Percentiles rank a stretch among this genome's conserved stretches.
phyloP scores from a whole-genome alignment of 345 rosid species.

The Trapa incisa region DNA sequence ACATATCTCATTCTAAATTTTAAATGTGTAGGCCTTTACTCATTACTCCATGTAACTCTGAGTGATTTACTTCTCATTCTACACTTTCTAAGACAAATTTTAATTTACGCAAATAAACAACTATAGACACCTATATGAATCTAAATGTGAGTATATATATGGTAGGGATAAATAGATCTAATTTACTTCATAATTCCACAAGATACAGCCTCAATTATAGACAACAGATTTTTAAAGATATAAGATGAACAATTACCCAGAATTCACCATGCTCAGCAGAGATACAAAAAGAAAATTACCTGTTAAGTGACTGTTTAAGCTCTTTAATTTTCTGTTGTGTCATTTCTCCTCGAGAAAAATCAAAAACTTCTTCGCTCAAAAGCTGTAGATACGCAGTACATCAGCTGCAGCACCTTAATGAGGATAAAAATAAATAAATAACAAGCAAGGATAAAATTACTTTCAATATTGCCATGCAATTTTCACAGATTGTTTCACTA shows the following conservation, averaged over 20 bases:
- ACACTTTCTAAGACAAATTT: too few species aligned
- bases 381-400: conserved; percentile 37
- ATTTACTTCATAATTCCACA: neutral
- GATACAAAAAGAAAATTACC: conserved; percentile 23
- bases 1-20: too few species aligned
- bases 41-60: too few species aligned
- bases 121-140: too few species aligned
- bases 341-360: conserved; percentile 99
- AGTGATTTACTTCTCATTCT: too few species aligned
- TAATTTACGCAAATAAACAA: too few species aligned
- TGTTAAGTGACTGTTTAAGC: conserved; percentile 90
- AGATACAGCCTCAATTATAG: neutral
- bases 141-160: too few species aligned
- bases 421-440: neutral
- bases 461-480: conserved; percentile 95
- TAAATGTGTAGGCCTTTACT: too few species aligned
- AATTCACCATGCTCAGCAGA: neutral
- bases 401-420: neutral
- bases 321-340: conserved; percentile 94
- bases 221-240: neutral
- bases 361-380: conserved; percentile 97
- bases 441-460: conserved; percentile 21
- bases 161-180: neutral
- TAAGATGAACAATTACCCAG: neutral
- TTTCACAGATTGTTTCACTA: conserved; percentile 98